Base-by-base conservation (phyloP, 2,329 filamentous ascomycete species). In the Tolypocladium inflatum region DNA sequence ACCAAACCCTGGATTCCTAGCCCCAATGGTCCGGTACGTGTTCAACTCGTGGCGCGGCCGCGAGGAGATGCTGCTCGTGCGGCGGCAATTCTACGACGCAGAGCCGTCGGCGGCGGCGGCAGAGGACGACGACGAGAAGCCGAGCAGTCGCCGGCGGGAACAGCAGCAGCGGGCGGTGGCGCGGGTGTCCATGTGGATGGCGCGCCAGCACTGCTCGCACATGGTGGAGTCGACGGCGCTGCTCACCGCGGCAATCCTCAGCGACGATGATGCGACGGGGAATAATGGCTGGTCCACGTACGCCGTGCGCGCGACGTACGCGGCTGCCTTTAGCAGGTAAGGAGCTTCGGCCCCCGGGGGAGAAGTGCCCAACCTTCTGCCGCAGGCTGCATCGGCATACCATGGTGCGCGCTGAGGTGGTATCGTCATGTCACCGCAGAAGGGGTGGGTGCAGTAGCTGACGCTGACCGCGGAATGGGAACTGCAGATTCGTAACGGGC, bases 221-320 rank as follows among this genome's bases (percentile, higher is more conserved):
- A 79, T 91, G 72, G 82, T 93, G 57, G 89, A 93, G 73, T 89
- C 87, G 41, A 92, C 89, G 48, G 87, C 87, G 3, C 80, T 91
- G 61, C 76, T 94, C 59, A 83, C 83, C 63, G 84, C 88, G 60
- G 88, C 88, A 35, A 74, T 86, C 23, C 73, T 91, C 55, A 82
- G 84, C 66, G 88, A 91, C 73, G 76, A 77, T 61, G 69, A 69
- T 42, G 65, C 65, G 65, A 67, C 33, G 67, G 66, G 57, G 70
- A 67, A 65, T 13, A 52, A 45, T 37, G 71, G 70, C n/a, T 74
- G 79, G 48, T 77, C 77, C 51, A 75, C 76, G 55, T 86, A 88
- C 72, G 82, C 85, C 54, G 78, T 87, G 50, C 78, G 87, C 55
- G 82, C 88, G 58, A 80, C 87, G 48, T 92, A 93, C 73, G 83